Percentiles rank a stretch among this genome's conserved stretches.
Conservation (phyloP, 805 yeast genomes). For the Nakazawaea anatomiae region DNA sequence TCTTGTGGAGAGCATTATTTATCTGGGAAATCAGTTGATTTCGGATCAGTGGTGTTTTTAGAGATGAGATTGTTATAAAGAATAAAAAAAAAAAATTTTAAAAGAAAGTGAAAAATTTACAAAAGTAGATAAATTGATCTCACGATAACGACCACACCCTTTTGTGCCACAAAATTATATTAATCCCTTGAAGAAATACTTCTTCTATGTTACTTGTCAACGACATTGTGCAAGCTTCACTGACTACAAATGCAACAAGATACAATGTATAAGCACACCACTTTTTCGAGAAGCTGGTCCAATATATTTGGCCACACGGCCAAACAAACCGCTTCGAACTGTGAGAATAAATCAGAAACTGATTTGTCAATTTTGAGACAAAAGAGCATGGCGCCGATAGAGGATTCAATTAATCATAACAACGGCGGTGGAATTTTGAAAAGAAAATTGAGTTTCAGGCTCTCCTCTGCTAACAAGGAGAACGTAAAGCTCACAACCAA, state of each 20-base stretch:
- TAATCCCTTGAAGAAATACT: too few species aligned
- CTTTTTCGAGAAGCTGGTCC: slow-evolving; percentile 5
- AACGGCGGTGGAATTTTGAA: background rate
- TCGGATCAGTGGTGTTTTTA: background rate
- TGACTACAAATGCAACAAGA: background rate
- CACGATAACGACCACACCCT: background rate
- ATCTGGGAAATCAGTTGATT: background rate
- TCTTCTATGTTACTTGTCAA: too few species aligned
- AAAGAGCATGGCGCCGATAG: background rate
- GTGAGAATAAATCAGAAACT: background rate
- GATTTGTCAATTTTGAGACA: background rate
- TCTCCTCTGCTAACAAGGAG: background rate
- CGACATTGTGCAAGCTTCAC: background rate
- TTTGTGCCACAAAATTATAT: background rate
- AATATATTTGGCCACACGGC: background rate
- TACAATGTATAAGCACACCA: slow-evolving; percentile 4
- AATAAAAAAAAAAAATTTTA: background rate
- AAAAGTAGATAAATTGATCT: background rate
- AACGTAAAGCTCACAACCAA: background rate
- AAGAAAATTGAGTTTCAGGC: background rate
- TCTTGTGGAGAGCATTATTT: background rate
- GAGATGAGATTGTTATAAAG: background rate
- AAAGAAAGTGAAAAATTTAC: background rate
- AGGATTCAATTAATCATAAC: background rate
- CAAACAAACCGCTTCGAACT: background rate